Conservation (phyloP, 2,329 filamentous ascomycete species). For the Verticillium nonalfalfae region DNA sequence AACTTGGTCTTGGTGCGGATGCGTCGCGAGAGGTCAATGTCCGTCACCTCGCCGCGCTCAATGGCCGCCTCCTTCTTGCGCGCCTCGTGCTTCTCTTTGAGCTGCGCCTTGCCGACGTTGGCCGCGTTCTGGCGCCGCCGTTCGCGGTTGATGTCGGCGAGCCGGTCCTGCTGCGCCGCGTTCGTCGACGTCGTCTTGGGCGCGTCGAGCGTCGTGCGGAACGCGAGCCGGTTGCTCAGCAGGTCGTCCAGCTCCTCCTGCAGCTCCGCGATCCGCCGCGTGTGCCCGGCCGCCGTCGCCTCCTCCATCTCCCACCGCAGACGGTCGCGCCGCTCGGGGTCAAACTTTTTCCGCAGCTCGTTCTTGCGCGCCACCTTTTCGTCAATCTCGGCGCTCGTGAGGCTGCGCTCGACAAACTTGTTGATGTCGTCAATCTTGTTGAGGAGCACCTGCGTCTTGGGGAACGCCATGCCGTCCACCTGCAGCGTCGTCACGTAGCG, state of each 20-base stretch:
- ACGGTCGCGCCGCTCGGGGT: slow-evolving; percentile 61
- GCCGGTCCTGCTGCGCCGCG: slow-evolving; percentile 68
- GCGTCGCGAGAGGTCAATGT: slow-evolving; percentile 54
- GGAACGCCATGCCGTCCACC: slow-evolving; percentile 65
- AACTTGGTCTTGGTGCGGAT: slow-evolving; percentile 63
- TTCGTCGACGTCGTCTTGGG: slow-evolving; percentile 46
- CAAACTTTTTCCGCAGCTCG: slow-evolving; percentile 59
- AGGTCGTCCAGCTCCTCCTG: slow-evolving; percentile 57
- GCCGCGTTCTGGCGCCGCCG: slow-evolving; percentile 84
- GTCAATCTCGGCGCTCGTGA: slow-evolving; percentile 77
- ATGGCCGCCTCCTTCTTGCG: slow-evolving; percentile 55
- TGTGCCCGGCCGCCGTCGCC: slow-evolving; percentile 58
- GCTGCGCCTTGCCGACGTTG: slow-evolving; percentile 82
- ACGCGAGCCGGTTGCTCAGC: slow-evolving; percentile 66
- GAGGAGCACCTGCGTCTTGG: slow-evolving; percentile 63
- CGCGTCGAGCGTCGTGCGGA: slow-evolving; percentile 55
- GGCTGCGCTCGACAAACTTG: slow-evolving; percentile 67
- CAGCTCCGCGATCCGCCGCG: slow-evolving; percentile 45
- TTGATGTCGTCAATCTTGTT: slow-evolving; percentile 79
- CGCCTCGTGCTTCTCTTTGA: slow-evolving; percentile 66
- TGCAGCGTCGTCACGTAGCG: slow-evolving; percentile 72
- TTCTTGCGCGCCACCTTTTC: slow-evolving; percentile 69
- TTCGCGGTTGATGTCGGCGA: slow-evolving; percentile 75
- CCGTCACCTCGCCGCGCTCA: slow-evolving; percentile 55
- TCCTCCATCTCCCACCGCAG: slow-evolving; percentile 60